Base-by-base conservation (phyloP, 768 basidiomycete species). In the Pulveroboletus frians region DNA sequence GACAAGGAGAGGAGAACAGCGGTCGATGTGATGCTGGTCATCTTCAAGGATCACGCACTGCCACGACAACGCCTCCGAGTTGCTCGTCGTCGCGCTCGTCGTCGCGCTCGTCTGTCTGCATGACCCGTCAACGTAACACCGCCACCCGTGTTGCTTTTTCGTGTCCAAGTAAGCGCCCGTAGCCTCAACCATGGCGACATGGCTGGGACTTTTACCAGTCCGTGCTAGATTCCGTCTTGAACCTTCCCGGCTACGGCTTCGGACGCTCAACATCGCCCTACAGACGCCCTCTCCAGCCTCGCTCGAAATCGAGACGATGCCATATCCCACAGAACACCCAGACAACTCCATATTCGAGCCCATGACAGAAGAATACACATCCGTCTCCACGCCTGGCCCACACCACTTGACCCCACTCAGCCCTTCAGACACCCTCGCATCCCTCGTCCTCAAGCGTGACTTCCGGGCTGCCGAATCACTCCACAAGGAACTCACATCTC, bases 311-410 rank as follows among this genome's bases (percentile, higher is more conserved):
- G 59, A 55, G 41, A 55, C 66, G 1, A 60, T 68, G 52, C 68
- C 68, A n/a, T 70, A 72, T 42, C 71, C 73, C 0, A 50, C 47
- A 1, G 31, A 55, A 11, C 51, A 56, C 4, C 68, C 65, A 11
- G 68, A 75, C 46, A 0, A 50, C 1, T 58, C 71, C 32, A 54
- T 74, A 2, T 75, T 75, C 47, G 73, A 76, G 46, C 53, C 60
- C 35, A 43, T 61, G 47, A 61, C 69, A 1, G 45, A 66, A 0
- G 71, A 74, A 43, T 72, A 75, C 47, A 48, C 52, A 17, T 45
- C 55, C 37, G 30, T 56, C 38, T 54, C 56, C 40, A 31, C 51
- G 3, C 27, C 17, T 1, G 18, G 29, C 30, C 6, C 59, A 29
- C 43, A 32, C 37, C 35, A 43, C 13, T 64, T 54, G 13, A 49